Base-by-base conservation (phyloP, 139 green algal species). In the Picochlorum costavermella region DNA sequence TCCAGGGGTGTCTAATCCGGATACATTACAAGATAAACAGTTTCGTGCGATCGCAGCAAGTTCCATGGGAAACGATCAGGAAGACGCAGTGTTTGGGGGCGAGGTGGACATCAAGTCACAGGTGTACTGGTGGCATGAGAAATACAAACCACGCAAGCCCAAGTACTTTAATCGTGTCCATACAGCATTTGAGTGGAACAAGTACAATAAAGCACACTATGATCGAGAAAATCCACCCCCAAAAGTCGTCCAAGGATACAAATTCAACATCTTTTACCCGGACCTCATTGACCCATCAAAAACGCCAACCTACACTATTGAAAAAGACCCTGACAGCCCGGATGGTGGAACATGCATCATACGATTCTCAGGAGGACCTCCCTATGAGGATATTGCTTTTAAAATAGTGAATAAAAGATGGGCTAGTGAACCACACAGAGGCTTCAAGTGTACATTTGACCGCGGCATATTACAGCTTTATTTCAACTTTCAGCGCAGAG, bases 191-290 rank as follows among this genome's bases (percentile, higher is more conserved):
- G 92, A 98, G 64, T 99, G 94, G 94, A 98, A 96, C 81, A 96
- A 96, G 82, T 98, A 98, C 88, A 99, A 99, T 81, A 92, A 94
- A 78, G 96, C 94, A 50, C 94, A 99, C 79, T 99, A 98, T 72
- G 94, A 99, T 77, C 78, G 83, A 20, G 94, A 98, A 74, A 98
- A 98, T 81, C 94, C 94, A 44, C 94, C 94, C 16, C 94, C 94
- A 68, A 99, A 99, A 83, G 70, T 57, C 6, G 74, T 81, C 28
- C 64, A 79, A 81, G 94, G 94, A 64, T 99, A 99, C 85, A 99
- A 99, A 82, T 99, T 99, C 83, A 99, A 99, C 83, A 95, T 99
- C 73, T 96, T 99, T 72, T 99, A 97, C 79, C 94, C 93, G 0
- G 94, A 99, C 75, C 83, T 99, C 30, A 91, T 96, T 30, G 88